phyloP scores from a whole-genome alignment of 2,329 filamentous ascomycete species.

The Hymenoscyphus fructigenus region DNA sequence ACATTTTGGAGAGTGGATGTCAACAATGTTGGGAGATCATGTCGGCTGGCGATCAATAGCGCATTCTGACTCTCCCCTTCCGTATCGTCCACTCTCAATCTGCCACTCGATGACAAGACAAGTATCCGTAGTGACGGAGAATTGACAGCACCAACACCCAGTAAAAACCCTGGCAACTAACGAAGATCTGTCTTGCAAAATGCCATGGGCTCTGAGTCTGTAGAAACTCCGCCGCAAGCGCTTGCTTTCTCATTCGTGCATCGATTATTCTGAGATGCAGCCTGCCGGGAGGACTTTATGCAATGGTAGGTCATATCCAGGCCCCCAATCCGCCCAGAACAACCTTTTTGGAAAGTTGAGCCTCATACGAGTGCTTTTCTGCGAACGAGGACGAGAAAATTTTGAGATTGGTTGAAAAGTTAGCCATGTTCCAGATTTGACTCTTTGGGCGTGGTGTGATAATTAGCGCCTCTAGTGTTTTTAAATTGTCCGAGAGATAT shows the following conservation, averaged over 20 bases:
- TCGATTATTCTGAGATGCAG: neutral
- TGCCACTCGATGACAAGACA: neutral
- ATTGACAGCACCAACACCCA: neutral
- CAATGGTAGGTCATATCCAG: neutral
- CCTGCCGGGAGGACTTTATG: conserved; percentile 1
- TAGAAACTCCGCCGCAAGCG: neutral
- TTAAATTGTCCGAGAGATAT: conserved; percentile 14
- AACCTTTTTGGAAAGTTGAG: neutral
- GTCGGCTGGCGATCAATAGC: conserved; percentile 3
- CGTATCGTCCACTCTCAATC: neutral
- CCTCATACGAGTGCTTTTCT: neutral
- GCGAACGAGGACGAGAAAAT: neutral
- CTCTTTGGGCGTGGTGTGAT: conserved; percentile 6
- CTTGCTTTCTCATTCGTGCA: neutral
- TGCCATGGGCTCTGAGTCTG: neutral
- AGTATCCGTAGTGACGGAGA: conserved; percentile 4
- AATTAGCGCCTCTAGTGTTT: conserved; percentile 1
- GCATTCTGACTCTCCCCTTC: conserved; percentile 4
- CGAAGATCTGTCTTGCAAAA: neutral
- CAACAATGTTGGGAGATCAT: neutral
- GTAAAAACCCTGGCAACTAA: neutral
- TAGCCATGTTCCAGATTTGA: neutral
- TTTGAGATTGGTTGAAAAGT: neutral
- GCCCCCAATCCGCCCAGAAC: neutral
- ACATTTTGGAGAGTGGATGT: conserved; percentile 1